Conservation (phyloP, 495 filamentous ascomycete genomes). For the Penicillium nucicola region DNA sequence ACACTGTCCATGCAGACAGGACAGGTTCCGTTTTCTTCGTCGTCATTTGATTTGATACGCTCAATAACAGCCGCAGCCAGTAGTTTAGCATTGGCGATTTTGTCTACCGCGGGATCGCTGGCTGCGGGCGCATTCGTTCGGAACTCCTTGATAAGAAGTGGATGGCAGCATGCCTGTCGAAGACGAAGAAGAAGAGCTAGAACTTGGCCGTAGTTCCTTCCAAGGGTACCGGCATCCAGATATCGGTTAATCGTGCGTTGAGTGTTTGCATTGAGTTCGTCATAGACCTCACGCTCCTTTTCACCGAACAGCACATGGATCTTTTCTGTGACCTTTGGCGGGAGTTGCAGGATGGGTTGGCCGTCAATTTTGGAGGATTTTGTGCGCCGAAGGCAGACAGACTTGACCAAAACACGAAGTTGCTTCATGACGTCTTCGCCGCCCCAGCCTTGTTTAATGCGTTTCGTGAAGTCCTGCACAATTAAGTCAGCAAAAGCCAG, state of each 20-base stretch:
- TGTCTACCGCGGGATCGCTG: conserved; percentile 54
- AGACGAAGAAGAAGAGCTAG: conserved; percentile 83
- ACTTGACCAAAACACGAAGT: conserved; percentile 77
- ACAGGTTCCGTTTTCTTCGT: conserved; percentile 53
- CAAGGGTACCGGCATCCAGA: conserved; percentile 65
- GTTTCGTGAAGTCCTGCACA: conserved; percentile 45
- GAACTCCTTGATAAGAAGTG: conserved; percentile 80
- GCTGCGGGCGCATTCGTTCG: conserved; percentile 50
- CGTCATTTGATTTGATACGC: conserved; percentile 61
- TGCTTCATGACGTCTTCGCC: conserved; percentile 58
- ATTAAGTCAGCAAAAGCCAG: conserved; percentile 3
- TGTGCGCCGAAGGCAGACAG: conserved; percentile 79
- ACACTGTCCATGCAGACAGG: conserved; percentile 79
- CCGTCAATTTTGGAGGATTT: conserved; percentile 85
- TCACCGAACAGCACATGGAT: conserved; percentile 69
- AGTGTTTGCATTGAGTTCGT: conserved; percentile 62
- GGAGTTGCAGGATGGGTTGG: conserved; percentile 73
- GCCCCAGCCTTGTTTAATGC: conserved; percentile 43
- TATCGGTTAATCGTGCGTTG: conserved; percentile 76
- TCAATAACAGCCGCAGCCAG: conserved; percentile 60
- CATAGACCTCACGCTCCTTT: conserved; percentile 71
- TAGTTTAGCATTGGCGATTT: conserved; percentile 62
- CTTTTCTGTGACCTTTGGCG: conserved; percentile 62
- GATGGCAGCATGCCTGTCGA: conserved; percentile 85
- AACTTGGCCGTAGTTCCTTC: conserved; percentile 78